Base-by-base conservation (phyloP, 306 rosid genomes). In the Alnus glutinosa region DNA sequence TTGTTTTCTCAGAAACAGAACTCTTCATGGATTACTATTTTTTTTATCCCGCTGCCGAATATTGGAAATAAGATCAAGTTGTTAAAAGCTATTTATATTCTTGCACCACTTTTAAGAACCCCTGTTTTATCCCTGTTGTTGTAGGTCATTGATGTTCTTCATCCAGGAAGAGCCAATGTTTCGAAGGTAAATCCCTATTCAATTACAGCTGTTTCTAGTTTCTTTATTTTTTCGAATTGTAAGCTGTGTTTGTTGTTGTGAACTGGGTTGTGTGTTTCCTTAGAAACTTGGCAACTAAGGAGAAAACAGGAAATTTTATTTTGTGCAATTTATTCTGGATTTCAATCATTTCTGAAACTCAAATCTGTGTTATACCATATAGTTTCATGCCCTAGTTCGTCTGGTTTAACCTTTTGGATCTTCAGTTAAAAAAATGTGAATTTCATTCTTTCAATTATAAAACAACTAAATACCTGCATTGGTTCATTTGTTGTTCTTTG, bases 111-210 rank as follows among this genome's bases (percentile, higher is more conserved):
- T 0, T 18, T 18, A 4, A 18, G 6, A 16, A 18, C 46, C 1
- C 37, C 12, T 79, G 63, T 36, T 67, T 18, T 7, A 71, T 15
- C 36, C 7, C 6, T 70, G 54, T 70, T 68, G 15, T 55, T 77
- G 76, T 74, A 94, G 98, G 57, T 94, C 71, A 86, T 94, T 68
- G 97, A 94, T 50, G 97, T 93, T 14, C 93, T 92, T 78, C 98
- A 94, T 82, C 97, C 98, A 2, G 98, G 98, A 23, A 89, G 97
- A 81, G 88, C 98, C 12, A 94, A 94, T 79, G 97, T 94, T 54
- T 94, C 97, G 14, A 92, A 88, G 98, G 98, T 94, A 80, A 1
- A 42, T 30, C 52, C 1, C 1, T 3, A 75, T 51, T 59, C 1
- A 5, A 0, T n/a, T n/a, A 42, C 51, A 9, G 50, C 11, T n/a